Evolutionary conservation across 1,284 basidiomycete genomes (phyloP), one percentile per base, ranked within the genome.

Genomic region (Melanopsichium pennsylvanicum): DNA sequence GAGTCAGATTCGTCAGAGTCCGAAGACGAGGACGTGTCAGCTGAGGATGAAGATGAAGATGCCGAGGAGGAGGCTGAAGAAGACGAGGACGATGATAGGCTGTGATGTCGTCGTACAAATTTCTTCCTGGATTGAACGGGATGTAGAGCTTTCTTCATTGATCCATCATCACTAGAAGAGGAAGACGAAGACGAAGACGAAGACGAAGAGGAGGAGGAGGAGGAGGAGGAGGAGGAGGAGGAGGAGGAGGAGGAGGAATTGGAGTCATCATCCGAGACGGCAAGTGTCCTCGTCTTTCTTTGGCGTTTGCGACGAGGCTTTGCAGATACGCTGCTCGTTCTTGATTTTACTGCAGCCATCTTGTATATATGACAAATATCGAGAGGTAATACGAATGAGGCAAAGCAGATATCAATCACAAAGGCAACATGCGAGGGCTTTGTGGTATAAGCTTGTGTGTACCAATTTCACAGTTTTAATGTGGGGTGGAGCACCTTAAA

Each of bases 241-340:
- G 56, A 51, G 10, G 56, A 46, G 1, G 46, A 44, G 1, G 46
- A 52, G n/a, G 66, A 63, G 13, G 66, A 69, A 22, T 63, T 56
- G 41, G 58, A 61, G 13, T 46, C 42, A 22, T 48, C 44, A 18
- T 56, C 59, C 0, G 60, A 63, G 23, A 56, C 56, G 13, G 60
- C 56, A 13, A 62, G 49, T 4, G 67, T 70, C 25, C 67, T 45
- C 6, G 67, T 54, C 44, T 70, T 70, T 11, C 67, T 47, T 26
- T 63, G 60, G 8, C 67, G 46, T 41, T 44, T 56, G 11, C 60
- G 47, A 19, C 52, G 42, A 23, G 50, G 56, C 7, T 40, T 44
- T 1, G 48, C 43, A 10, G 55, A 23, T 4, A 47, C 46, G 9
- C 23, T 46, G 13, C 43, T 46, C n/a, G 46, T 21, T 22, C 36